Percentiles rank a stretch among this genome's conserved stretches.
Conservation (phyloP, 2,329 filamentous ascomycete species). For the Fusarium stilboides region DNA sequence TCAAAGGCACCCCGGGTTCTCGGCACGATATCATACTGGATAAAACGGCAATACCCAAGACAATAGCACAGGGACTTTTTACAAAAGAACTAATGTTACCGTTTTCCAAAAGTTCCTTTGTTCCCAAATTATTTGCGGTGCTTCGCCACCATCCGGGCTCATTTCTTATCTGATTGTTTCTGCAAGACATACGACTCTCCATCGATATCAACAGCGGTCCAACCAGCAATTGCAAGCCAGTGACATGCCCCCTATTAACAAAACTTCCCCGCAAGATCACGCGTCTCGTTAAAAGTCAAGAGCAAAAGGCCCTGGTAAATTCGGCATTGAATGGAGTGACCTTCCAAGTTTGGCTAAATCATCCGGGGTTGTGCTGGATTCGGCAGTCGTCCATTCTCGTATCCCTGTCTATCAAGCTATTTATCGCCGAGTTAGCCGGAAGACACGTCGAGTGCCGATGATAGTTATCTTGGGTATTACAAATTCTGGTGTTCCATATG, state of each 20-base stretch:
- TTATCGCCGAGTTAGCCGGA: slow-evolving; percentile 27
- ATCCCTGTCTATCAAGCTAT: neutral
- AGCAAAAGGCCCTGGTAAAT: slow-evolving; percentile 23
- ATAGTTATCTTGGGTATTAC: neutral
- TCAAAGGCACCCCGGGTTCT: slow-evolving; percentile 9
- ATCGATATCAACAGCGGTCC: too few species aligned
- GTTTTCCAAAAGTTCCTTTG: slow-evolving; percentile 26
- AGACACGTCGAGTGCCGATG: neutral
- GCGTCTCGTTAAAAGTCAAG: neutral
- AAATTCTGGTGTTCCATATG: neutral
- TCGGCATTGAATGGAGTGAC: slow-evolving; percentile 10
- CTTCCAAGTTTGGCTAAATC: slow-evolving; percentile 17
- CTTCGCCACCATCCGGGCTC: too few species aligned
- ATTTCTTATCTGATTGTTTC: too few species aligned
- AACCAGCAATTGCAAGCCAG: slow-evolving; percentile 20
- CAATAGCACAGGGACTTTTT: slow-evolving; percentile 1
- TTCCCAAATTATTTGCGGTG: slow-evolving; percentile 17
- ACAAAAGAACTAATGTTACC: slow-evolving; percentile 11
- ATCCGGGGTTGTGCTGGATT: slow-evolving; percentile 3
- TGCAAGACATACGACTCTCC: too few species aligned
- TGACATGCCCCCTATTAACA: slow-evolving; percentile 7
- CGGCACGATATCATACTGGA: slow-evolving; percentile 30
- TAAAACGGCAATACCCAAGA: slow-evolving; percentile 12
- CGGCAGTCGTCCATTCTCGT: neutral
- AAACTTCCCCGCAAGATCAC: slow-evolving; percentile 15